phyloP scores from a whole-genome alignment of 495 filamentous ascomycete genomes.

The Friedmanniomyces endolithicus region DNA sequence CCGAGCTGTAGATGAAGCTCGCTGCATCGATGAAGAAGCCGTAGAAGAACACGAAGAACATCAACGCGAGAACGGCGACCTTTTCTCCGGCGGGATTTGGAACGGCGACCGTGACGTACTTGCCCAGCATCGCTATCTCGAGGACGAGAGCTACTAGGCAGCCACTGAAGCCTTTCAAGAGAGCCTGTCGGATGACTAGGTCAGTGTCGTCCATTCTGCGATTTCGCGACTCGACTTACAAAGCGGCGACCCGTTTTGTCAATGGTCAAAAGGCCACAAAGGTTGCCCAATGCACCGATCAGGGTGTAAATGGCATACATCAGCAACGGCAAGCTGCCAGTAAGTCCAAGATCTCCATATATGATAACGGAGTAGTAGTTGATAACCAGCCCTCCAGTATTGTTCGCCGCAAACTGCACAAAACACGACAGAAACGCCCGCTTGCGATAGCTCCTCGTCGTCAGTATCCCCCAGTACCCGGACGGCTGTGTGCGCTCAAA shows the following conservation, averaged over 20 bases:
- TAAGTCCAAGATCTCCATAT: slow-evolving; percentile 5
- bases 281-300: slow-evolving; percentile 23
- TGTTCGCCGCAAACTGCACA: slow-evolving; percentile 21
- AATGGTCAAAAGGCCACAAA: slow-evolving; percentile 21
- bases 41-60: slow-evolving; percentile 37
- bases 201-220: too few relatives aligned
- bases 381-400: slow-evolving; percentile 22
- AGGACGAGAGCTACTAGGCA: slow-evolving; percentile 19
- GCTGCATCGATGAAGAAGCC: slow-evolving; percentile 37
- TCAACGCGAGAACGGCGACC: slow-evolving; percentile 26
- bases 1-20: slow-evolving; percentile 23
- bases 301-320: slow-evolving; percentile 23
- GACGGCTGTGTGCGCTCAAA: slow-evolving; percentile 18
- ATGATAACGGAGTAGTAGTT: slow-evolving; percentile 15
- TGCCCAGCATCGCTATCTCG: slow-evolving; percentile 24
- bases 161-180: slow-evolving; percentile 22
- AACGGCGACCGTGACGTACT: slow-evolving; percentile 7
- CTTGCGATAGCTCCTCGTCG: slow-evolving; percentile 19
- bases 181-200: slow-evolving; percentile 6
- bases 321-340: slow-evolving; percentile 5
- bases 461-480: slow-evolving; percentile 20
- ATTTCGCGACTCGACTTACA: slow-evolving; percentile 7
- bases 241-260: slow-evolving; percentile 21
- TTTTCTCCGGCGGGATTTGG: slow-evolving; percentile 19
- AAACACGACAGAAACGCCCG: slow-evolving; percentile 22